Base-by-base conservation (phyloP, 108 stramenopile genomes). In the Parmales sp. region DNA sequence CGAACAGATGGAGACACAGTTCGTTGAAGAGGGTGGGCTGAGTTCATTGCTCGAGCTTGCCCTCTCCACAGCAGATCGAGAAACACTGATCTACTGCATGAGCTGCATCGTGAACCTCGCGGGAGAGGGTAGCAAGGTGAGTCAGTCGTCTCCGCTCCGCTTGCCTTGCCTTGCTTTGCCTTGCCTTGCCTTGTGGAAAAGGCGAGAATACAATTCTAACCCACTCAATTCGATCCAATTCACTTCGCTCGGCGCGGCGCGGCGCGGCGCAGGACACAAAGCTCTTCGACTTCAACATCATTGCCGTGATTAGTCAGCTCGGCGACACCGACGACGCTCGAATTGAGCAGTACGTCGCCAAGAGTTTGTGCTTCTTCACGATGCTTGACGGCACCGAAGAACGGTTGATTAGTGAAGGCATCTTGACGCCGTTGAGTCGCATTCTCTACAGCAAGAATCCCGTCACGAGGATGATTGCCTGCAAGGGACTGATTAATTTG, bases 1-100 rank as follows among this genome's bases (percentile, higher is more conserved):
- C 37, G 45, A 67, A 36, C 28, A 22, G 26, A 67, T 67, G 66
- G 29, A 31, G 66, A 31, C 44, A 7, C 66, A 67, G 45, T 67
- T 67, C 39, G 44, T 28, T 36, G 66, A 67, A 19, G 39, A 67
- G 45, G 66, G 66, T 3, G 66, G 66, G 18, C 45, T 67, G 1
- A 46, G 20, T 8, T 44, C 66, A 0, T 34, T 67, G 1, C 22
- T 67, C 3, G 66, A 67, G 1, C 66, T 67, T 46, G 66, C 66
- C 20, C 28, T 48, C 2, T 48, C 66, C 0, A 43, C 39, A 13
- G 19, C 13, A 8, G 66, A 67, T 45, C 39, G 29, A 29, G 66
- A 67, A n/a, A 36, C 45, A 29, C 8, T 67, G 0, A 48, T 34
- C 11, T 45, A 67, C 45, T 67, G 66, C 34, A 45, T 45, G 31